Base-by-base conservation (phyloP, 768 basidiomycete genomes). In the Pleurotus citrinopileatus region DNA sequence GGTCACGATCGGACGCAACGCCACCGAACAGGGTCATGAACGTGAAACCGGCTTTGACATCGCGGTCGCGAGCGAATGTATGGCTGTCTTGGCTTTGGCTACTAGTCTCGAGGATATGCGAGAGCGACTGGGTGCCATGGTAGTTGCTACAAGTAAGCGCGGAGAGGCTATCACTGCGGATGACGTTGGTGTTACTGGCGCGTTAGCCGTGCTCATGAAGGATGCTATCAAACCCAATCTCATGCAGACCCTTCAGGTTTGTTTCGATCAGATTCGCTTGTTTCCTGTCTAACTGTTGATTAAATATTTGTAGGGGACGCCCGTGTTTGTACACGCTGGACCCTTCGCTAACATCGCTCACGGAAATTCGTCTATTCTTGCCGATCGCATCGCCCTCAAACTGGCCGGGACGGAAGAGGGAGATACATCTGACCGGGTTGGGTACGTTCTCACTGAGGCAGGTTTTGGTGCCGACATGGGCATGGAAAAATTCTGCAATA, bases 281-380 rank as follows among this genome's bases (percentile, higher is more conserved):
- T 7, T 44, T 42, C 9, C 29, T 12, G 13, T 19, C 22, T 29
- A 23, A 47, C 36, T 54, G 5, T 44, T 50, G 48, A 46, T 47
- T 27, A 10, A 25, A 45, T 51, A n/a, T 22, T n/a, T 57, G 8
- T 58, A 87, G 85, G 96, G 96, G 40, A 99, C 96, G 1, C 96
- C 96, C 34, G 97, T 99, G 59, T 98, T 99, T 65, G 97, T 99
- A 3, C 96, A 98, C 67, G 96, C 96, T 3, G 96, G 96, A 52
- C 97, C 96, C 23, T 99, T 99, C 68, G 96, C 96, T 60, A 98
- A 99, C 78, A 99, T 99, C 58, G 96, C 96, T 1, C 96, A 98
- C 64, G 93, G 94, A 42, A 99, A 98, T 73, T 98, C 95, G 1
- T 98, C 96, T 36, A 96, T 99, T 68, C 82, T 99, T 56, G 96